phyloP scores from a whole-genome alignment of 306 rosid genomes.

The Bauhinia variegata region DNA sequence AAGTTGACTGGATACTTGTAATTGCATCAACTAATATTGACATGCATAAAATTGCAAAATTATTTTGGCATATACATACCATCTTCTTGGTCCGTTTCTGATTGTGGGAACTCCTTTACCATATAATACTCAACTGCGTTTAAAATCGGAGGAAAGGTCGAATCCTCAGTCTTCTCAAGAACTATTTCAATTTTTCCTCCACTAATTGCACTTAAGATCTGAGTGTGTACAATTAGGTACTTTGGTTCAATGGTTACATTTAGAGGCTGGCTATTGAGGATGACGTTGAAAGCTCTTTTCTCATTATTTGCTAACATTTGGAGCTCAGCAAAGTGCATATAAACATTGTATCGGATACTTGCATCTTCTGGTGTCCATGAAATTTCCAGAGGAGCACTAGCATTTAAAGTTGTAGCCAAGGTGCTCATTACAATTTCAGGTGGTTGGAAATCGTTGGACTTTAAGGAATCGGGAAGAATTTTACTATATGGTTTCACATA shows the following conservation, averaged over 20 bases:
- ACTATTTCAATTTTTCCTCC: neutral
- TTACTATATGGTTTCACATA: too few species aligned
- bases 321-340: constrained; percentile 46
- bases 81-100: constrained; percentile 39
- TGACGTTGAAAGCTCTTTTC: constrained; percentile 37
- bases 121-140: constrained; percentile 44
- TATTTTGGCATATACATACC: constrained; percentile 29
- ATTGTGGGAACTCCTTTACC: neutral
- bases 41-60: neutral
- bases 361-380: neutral
- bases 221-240: accelerated
- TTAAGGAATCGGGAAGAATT: neutral
- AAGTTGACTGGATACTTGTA: constrained; percentile 46
- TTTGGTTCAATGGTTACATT: neutral
- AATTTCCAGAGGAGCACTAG: too few species aligned
- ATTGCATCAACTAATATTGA: constrained; percentile 48
- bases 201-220: neutral
- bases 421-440: too few species aligned
- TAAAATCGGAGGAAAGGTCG: constrained; percentile 47
- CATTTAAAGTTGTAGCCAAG: too few species aligned
- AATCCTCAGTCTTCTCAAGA: constrained; percentile 7
- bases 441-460: too few species aligned
- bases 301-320: constrained; percentile 22
- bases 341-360: constrained; percentile 17
- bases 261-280: neutral